Percentiles rank a stretch among this genome's conserved stretches.
Conservation (phyloP, 139 green algal species). For the Chlamydomonas asymmetrica region DNA sequence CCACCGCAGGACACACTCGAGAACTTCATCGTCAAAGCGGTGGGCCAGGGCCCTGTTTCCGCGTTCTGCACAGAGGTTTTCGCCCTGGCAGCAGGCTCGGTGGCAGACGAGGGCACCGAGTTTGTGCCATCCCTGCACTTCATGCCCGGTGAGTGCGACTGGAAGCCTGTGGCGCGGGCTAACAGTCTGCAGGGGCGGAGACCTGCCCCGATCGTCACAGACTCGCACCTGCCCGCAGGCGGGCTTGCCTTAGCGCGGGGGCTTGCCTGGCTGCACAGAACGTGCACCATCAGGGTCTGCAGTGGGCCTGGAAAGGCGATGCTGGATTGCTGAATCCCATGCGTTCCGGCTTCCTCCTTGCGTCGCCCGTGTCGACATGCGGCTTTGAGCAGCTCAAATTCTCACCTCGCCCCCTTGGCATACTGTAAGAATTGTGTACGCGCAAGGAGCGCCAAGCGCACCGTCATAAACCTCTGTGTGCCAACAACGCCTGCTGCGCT, state of each 20-base stretch:
- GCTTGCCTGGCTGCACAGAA: too few species aligned
- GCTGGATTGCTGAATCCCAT: too few species aligned
- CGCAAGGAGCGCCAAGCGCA: background rate
- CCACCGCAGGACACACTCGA: background rate
- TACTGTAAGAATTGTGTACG: background rate
- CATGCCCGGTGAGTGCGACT: slow-evolving; percentile 13
- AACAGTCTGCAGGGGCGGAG: background rate
- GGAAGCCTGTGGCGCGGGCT: too few species aligned
- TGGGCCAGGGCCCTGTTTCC: background rate
- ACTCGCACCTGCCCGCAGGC: background rate
- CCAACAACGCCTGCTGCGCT: background rate
- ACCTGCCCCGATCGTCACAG: background rate
- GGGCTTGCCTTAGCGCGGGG: too few species aligned
- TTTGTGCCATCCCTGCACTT: slow-evolving; percentile 41
- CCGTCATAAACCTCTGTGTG: background rate
- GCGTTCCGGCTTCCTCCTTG: background rate
- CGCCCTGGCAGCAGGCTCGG: background rate
- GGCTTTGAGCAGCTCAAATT: background rate
- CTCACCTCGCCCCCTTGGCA: background rate
- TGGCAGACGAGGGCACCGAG: slow-evolving; percentile 6
- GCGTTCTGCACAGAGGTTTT: background rate
- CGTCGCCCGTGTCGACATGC: too few species aligned
- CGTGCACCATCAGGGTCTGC: too few species aligned
- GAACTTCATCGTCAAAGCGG: too few species aligned
- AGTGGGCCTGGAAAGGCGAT: too few species aligned